Evolutionary conservation across 1,284 basidiomycete genomes (phyloP).

Genomic region (Meira nashicola): DNA sequence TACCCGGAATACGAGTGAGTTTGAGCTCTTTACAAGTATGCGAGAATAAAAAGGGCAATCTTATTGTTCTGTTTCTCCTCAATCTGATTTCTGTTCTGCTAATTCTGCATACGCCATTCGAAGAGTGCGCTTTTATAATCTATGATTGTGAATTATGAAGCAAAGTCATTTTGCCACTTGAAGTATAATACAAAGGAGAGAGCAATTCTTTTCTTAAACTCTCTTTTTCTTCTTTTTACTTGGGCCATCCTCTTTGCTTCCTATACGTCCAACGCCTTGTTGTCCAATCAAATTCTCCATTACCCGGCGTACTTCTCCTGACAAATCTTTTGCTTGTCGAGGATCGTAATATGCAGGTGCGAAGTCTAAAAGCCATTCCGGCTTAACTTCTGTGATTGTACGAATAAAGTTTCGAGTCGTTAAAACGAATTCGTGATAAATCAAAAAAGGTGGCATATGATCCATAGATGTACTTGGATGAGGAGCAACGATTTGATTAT

Average conservation of each 20-base stretch:
- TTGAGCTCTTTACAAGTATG: too few relatives aligned
- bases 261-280: not conserved
- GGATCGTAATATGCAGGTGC: constrained; percentile 73
- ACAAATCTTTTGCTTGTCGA: constrained; percentile 3
- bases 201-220: too few relatives aligned
- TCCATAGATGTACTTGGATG: constrained; percentile 91
- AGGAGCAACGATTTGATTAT: constrained; percentile 87
- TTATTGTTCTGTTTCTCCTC: too few relatives aligned
- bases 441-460: constrained; percentile 89
- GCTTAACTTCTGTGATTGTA: constrained; percentile 79
- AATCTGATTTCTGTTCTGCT: too few relatives aligned
- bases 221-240: constrained; percentile 13
- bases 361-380: constrained; percentile 85
- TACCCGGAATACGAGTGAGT: too few relatives aligned
- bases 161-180: too few relatives aligned
- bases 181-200: too few relatives aligned
- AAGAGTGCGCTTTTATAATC: too few relatives aligned
- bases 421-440: constrained; percentile 94
- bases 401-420: constrained; percentile 84
- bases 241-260: not conserved
- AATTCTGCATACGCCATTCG: too few relatives aligned
- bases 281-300: constrained; percentile 3
- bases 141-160: too few relatives aligned
- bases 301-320: constrained; percentile 1
- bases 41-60: too few relatives aligned